A percentile compares a stretch with the other conserved stretches of the same genome.
Evolutionary conservation across 225 moss, liverwort and hornwort genomes (phyloP).

Genomic region (Polytrichum formosum): DNA sequence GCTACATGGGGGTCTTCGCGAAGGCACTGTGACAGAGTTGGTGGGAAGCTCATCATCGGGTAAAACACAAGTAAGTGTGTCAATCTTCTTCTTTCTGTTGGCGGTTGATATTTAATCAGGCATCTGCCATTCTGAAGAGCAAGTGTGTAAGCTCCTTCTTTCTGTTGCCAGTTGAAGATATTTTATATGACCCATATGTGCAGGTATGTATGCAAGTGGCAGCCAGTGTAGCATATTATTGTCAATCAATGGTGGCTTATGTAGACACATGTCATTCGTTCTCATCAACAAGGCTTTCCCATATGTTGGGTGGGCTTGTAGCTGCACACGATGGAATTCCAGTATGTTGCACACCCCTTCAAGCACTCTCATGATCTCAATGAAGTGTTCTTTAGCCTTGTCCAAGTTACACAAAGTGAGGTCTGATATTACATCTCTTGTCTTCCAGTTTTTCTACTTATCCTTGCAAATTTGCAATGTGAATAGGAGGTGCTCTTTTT

Average conservation of each 20-base stretch:
- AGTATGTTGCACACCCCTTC: conserved; percentile 40
- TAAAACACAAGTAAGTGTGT: conserved; percentile 78
- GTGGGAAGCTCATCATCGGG: conserved; percentile 91
- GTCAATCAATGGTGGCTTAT: conserved; percentile 60
- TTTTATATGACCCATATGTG: conserved; percentile 8
- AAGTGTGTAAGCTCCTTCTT: conserved; percentile 14
- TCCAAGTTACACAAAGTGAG: too few relatives aligned
- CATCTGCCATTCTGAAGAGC: conserved; percentile 20
- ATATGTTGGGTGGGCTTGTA: conserved; percentile 67
- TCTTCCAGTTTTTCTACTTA: too few relatives aligned
- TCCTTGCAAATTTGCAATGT: neutral
- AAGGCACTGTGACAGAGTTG: conserved; percentile 86
- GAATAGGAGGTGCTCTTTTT: neutral
- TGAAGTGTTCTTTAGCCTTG: neutral
- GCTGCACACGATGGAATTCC: conserved; percentile 41
- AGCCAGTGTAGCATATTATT: conserved; percentile 57
- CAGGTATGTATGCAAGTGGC: conserved; percentile 96
- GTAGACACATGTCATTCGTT: conserved; percentile 82
- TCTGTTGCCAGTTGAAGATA: neutral
- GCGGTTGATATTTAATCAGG: neutral
- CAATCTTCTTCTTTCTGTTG: neutral
- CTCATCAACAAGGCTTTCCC: conserved; percentile 71
- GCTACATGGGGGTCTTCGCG: conserved; percentile 76
- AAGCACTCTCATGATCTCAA: conserved; percentile 1
- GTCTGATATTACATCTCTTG: too few relatives aligned